Conservation (phyloP, 768 basidiomycete genomes). For the Thelephora aurantiotincta region DNA sequence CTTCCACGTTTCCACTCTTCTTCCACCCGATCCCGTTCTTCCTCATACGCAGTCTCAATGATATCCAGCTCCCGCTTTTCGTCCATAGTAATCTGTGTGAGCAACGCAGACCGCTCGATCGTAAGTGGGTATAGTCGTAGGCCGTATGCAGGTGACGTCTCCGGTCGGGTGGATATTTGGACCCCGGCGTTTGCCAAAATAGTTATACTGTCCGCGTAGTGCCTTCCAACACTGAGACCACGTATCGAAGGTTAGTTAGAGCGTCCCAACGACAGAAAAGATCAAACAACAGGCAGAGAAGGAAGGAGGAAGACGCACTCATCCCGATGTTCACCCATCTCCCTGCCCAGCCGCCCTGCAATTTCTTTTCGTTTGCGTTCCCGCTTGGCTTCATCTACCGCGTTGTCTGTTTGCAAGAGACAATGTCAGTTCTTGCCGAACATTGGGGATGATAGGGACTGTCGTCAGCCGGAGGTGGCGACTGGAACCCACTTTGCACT, state of each 20-base stretch:
- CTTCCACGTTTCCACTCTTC: slow-evolving; percentile 71
- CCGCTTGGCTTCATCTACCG: slow-evolving; percentile 33
- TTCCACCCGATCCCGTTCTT: slow-evolving; percentile 68
- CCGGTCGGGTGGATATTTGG: slow-evolving; percentile 57
- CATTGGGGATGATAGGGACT: neutral
- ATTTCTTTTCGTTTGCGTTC: slow-evolving; percentile 59
- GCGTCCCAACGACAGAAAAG: slow-evolving; percentile 2
- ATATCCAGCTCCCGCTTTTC: slow-evolving; percentile 56
- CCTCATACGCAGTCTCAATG: slow-evolving; percentile 58
- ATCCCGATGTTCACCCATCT: slow-evolving; percentile 60
- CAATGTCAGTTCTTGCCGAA: neutral
- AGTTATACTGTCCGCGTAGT: slow-evolving; percentile 49
- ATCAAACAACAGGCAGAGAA: neutral
- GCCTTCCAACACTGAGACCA: slow-evolving; percentile 30
- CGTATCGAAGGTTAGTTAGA: slow-evolving; percentile 1
- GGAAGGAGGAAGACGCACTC: slow-evolving; percentile 34
- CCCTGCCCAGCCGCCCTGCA: slow-evolving; percentile 57
- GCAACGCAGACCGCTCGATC: slow-evolving; percentile 61
- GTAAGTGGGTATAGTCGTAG: slow-evolving; percentile 62
- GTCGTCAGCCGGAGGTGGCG: slow-evolving; percentile 4
- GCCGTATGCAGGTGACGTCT: slow-evolving; percentile 47
- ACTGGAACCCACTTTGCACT: slow-evolving; percentile 23
- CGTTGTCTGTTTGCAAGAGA: slow-evolving; percentile 7
- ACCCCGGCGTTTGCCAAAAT: slow-evolving; percentile 42
- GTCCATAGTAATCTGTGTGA: slow-evolving; percentile 50